A percentile compares a stretch with the other conserved stretches of the same genome.
phyloP scores from a whole-genome alignment of 495 filamentous ascomycete genomes.

The Coniosporium apollinis region DNA sequence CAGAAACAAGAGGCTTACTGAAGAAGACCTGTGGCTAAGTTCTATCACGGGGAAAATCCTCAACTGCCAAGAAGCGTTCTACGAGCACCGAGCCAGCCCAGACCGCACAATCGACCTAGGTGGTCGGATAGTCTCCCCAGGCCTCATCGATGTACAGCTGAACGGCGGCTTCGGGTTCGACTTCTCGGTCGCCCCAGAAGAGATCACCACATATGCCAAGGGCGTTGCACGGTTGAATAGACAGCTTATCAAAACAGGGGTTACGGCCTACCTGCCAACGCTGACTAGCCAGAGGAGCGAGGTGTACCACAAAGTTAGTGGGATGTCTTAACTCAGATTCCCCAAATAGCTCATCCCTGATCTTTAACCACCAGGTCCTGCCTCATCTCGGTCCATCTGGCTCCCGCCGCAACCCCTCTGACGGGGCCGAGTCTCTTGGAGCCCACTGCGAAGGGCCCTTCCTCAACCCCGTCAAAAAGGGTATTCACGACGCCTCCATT shows the following conservation, averaged over 20 bases:
- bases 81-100: conserved; percentile 44
- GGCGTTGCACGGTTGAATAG: conserved; percentile 49
- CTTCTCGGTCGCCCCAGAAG: conserved; percentile 52
- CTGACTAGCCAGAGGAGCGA: conserved; percentile 49
- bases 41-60: conserved; percentile 61
- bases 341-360: conserved; percentile 2
- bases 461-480: conserved; percentile 27
- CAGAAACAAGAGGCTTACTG: conserved; percentile 41
- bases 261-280: conserved; percentile 72
- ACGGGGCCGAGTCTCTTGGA: conserved; percentile 65
- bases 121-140: conserved; percentile 64
- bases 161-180: conserved; percentile 80
- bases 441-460: conserved; percentile 80
- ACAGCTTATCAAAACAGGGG: conserved; percentile 52
- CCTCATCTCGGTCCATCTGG: conserved; percentile 57
- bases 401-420: conserved; percentile 28
- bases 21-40: conserved; percentile 66
- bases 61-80: conserved; percentile 55
- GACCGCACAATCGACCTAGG: conserved; percentile 49
- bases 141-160: conserved; percentile 71
- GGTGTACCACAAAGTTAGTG: conserved; percentile 45
- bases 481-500: conserved; percentile 52
- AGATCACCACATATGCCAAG: conserved; percentile 44
- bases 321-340: neutral
- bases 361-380: conserved; percentile 33